Evolutionary conservation across 305 asterid species (phyloP).

Genomic region (Vinca major): DNA sequence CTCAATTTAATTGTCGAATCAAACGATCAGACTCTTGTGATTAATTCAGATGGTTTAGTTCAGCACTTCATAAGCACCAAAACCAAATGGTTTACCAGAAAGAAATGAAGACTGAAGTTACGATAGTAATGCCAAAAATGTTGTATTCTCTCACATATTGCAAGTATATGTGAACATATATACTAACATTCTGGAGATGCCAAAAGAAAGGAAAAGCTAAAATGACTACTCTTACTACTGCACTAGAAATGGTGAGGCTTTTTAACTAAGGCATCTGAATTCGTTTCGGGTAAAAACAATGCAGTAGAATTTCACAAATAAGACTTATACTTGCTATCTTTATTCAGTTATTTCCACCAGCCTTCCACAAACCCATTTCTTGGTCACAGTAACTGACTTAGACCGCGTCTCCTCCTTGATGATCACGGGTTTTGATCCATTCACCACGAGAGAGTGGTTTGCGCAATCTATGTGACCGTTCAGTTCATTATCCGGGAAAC

Average conservation of each 20-base stretch:
- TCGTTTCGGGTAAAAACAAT: not conserved
- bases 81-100: too few species aligned
- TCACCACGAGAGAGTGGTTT: constrained; percentile 12
- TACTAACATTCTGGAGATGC: not conserved
- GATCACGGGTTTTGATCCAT: constrained; percentile 19
- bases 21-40: too few species aligned
- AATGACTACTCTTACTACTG: not conserved
- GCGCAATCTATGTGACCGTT: constrained; percentile 9
- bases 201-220: not conserved
- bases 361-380: constrained; percentile 82
- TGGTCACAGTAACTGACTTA: constrained; percentile 18
- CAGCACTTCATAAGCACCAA: too few species aligned
- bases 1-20: too few species aligned
- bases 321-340: constrained; percentile 21
- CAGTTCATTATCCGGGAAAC: constrained; percentile 16
- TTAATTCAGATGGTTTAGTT: too few species aligned
- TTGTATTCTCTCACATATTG: too few species aligned
- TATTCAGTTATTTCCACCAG: constrained; percentile 61
- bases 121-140: not conserved
- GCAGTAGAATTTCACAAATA: not conserved
- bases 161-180: not conserved
- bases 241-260: not conserved
- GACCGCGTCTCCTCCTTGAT: not conserved
- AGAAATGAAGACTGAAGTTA: too few species aligned
- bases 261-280: not conserved